Conservation (phyloP, 108 stramenopile genomes). For the Discostella pseudostelligera region DNA sequence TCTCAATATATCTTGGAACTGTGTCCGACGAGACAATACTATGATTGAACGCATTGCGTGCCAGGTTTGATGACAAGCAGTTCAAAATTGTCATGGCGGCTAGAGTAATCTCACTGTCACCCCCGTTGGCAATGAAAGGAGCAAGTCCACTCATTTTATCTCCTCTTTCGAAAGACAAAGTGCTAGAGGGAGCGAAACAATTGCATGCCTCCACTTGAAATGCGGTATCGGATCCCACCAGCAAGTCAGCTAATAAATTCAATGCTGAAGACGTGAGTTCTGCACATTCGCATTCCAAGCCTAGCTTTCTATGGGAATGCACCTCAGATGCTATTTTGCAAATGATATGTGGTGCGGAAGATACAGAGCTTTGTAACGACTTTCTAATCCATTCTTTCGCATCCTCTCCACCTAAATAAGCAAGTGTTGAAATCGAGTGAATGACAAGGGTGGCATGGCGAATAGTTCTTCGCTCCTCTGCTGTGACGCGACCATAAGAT, state of each 20-base stretch:
- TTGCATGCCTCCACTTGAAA: conserved; percentile 15
- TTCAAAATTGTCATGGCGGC: conserved; percentile 31
- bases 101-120: conserved; percentile 21
- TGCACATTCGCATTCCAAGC: conserved; percentile 18
- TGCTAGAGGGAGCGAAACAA: conserved; percentile 20
- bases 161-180: conserved; percentile 2
- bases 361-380: conserved; percentile 4
- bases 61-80: conserved; percentile 17
- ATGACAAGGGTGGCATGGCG: conserved; percentile 21
- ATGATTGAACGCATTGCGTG: conserved; percentile 22
- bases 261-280: conserved; percentile 23
- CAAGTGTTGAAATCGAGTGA: conserved; percentile 37
- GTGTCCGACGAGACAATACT: neutral
- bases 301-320: conserved; percentile 6
- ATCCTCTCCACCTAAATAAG: conserved; percentile 25
- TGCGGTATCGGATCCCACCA: conserved; percentile 15
- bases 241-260: conserved; percentile 28
- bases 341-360: conserved; percentile 21
- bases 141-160: conserved; percentile 16
- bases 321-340: conserved; percentile 24
- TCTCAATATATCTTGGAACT: conserved; percentile 17
- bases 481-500: conserved; percentile 7
- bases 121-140: conserved; percentile 17
- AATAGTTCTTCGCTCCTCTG: conserved; percentile 27
- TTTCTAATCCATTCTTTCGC: conserved; percentile 33